Base-by-base conservation (phyloP, 169 alveolate genomes). In the Fabrea salina region DNA sequence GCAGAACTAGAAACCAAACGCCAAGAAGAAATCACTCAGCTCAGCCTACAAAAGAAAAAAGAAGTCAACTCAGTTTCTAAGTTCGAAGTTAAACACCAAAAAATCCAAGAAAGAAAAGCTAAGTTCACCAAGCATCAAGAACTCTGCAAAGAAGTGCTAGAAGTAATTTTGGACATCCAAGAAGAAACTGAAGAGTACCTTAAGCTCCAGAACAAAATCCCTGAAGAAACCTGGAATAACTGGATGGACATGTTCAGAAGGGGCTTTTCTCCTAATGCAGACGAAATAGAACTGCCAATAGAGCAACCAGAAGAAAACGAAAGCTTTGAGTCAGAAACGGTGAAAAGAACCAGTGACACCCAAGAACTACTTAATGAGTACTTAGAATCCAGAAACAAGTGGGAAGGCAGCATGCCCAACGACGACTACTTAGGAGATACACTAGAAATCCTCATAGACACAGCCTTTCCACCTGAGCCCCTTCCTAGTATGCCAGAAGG, bases 391-490 rank as follows among this genome's bases (percentile, higher is more conserved):
- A 37, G 25, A 61, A 51, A 27, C 4, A 61, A 32, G 16, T 61
- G 74, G 74, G 74, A 30, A 27, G 41, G 54, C 1, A 56, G 2
- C 44, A n/a, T 68, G 11, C 78, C 78, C 11, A 68, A 44, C 30
- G 30, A 68, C 30, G 27, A 68, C 7, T n/a, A 43, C 64, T 0
- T 68, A 11, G 59, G 50, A 0, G 61, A 47, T 19, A 13, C n/a
- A 19, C 13, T 68, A 8, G 78, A 68, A 13, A 40, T 1, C 19
- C n/a, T 68, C 2, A 68, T 68, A 11, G 78, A 68, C 66, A 44
- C 39, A 8, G 30, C 78, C 13, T 68, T n/a, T 32, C 78, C 78
- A 8, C 66, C 41, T 1, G 27, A 16, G n/a, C 64, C 78, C 3
- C 7, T 13, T 3, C 64, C 64, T 8, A 35, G 39, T 0, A n/a